Evolutionary conservation across 2,329 filamentous ascomycete genomes (phyloP).

Genomic region (Fusarium virguliforme): DNA sequence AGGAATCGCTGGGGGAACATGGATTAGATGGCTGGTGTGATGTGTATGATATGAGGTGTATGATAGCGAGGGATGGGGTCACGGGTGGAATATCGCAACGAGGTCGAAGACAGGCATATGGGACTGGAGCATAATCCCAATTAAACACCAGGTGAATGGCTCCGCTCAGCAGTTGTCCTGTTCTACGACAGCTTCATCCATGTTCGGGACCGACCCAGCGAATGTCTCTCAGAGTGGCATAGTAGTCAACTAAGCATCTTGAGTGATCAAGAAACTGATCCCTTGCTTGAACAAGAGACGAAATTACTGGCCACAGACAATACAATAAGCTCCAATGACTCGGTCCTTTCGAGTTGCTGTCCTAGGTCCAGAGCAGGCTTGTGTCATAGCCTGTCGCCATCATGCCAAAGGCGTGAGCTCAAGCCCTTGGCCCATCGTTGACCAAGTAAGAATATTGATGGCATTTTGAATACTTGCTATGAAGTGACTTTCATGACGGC

Average conservation of each 20-base stretch:
- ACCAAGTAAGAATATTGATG: too few species aligned
- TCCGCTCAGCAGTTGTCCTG: background rate
- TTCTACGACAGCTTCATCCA: background rate
- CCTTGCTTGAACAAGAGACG: too few species aligned
- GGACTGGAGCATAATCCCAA: too few species aligned
- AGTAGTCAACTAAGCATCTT: background rate
- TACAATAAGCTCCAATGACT: too few species aligned
- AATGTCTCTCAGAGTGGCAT: background rate
- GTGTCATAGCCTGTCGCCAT: too few species aligned
- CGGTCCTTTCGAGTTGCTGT: too few species aligned
- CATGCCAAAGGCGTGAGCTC: too few species aligned
- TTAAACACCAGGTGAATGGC: background rate
- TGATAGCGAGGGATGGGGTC: slow-evolving; percentile 21
- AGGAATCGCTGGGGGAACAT: slow-evolving; percentile 67
- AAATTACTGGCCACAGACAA: too few species aligned
- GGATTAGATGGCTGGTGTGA: slow-evolving; percentile 26
- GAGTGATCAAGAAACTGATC: too few species aligned
- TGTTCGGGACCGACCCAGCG: background rate
- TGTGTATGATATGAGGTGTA: slow-evolving; percentile 39
- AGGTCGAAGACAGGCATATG: background rate
- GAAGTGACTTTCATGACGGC: background rate
- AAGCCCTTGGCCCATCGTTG: too few species aligned
- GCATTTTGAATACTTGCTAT: too few species aligned
- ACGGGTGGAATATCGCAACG: background rate
- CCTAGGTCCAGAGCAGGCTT: too few species aligned